Percentiles rank a stretch among this genome's conserved stretches.
Conservation (phyloP, 805 yeast species). For the Wickerhamia fluorescens region DNA sequence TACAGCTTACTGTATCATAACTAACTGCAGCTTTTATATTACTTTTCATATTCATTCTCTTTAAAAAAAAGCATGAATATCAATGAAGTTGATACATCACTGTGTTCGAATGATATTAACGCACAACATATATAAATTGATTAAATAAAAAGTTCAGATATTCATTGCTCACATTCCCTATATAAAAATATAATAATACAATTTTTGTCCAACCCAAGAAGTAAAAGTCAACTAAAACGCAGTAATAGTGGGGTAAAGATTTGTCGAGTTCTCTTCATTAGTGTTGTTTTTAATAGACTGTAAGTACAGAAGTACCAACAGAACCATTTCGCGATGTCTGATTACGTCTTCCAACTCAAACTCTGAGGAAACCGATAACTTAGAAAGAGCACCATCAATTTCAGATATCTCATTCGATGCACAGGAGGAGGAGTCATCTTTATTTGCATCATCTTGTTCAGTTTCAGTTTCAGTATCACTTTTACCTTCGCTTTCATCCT, state of each 20-base stretch:
- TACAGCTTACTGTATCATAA: no score
- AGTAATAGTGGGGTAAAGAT: slow-evolving; percentile 33
- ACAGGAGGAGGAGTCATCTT: no score
- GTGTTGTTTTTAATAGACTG: slow-evolving; percentile 8
- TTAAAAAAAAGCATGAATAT: not conserved
- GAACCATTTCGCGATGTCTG: slow-evolving; percentile 31
- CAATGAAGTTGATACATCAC: not conserved
- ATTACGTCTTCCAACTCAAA: slow-evolving; percentile 21
- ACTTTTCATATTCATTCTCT: no score
- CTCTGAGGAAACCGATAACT: slow-evolving; percentile 10
- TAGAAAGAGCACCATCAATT: slow-evolving; percentile 8
- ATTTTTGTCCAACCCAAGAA: not conserved
- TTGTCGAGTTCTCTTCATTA: slow-evolving; percentile 5
- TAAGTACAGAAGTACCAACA: slow-evolving; percentile 27
- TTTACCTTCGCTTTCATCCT: slow-evolving; percentile 1
- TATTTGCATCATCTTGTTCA: slow-evolving; percentile 6
- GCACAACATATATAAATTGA: no score
- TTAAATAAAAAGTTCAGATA: no score
- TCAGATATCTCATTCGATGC: no score
- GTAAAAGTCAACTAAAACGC: no score
- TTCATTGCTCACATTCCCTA: no score
- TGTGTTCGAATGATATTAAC: no score
- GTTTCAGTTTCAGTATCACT: slow-evolving; percentile 4
- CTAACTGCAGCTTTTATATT: no score
- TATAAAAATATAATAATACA: slow-evolving; percentile 2